Evolutionary conservation across 495 filamentous ascomycete species (phyloP), one percentile per base, ranked within the genome.

Genomic region (Neurospora hispaniola): DNA sequence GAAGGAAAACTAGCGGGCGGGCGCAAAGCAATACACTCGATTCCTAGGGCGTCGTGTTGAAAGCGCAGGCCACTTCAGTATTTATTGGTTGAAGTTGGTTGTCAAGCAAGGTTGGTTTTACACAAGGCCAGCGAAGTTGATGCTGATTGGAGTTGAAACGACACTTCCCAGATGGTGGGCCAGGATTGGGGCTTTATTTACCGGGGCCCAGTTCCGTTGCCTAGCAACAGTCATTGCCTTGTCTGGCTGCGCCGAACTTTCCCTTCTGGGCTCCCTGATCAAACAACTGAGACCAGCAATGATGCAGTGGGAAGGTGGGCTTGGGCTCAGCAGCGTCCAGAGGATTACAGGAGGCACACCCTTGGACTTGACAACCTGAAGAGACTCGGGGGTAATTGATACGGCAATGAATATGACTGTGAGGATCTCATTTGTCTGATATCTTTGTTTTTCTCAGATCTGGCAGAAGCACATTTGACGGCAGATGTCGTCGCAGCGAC

Each of bases 191-290:
- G 69, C 72, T 69, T 62, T 75, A 73, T 75, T 75, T 75, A 75
- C 71, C 40, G 27, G 20, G 70, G 9, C 27, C 4, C 40, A 23
- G 6, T 38, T 23, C 11, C 66, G 77, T 78, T 78, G 76, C 77
- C 74, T 73, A 75, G 77, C 77, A 79, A 79, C 77, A 46, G 35
- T 42, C 4, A 35, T n/a, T 71, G 70, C 18, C 43, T 23, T 35
- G 42, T 42, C 42, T 31, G 4, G 23, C 14, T 59, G 41, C 42
- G 27, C 41, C 11, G 10, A 59, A 39, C 39, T 39, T 27, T 16
- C 42, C 70, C 27, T 6, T 4, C 35, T 42, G 27, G 18, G 69
- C 20, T 42, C 43, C 70, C 7, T 62, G 54, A 62, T 18, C 54
- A 62, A 62, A 62, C 27, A 35, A 62, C 27, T 18, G 54, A 31